Percentiles rank a stretch among this genome's conserved stretches.
phyloP scores from a whole-genome alignment of 768 basidiomycete genomes.

The Lanmaoa pseudosensibilis region DNA sequence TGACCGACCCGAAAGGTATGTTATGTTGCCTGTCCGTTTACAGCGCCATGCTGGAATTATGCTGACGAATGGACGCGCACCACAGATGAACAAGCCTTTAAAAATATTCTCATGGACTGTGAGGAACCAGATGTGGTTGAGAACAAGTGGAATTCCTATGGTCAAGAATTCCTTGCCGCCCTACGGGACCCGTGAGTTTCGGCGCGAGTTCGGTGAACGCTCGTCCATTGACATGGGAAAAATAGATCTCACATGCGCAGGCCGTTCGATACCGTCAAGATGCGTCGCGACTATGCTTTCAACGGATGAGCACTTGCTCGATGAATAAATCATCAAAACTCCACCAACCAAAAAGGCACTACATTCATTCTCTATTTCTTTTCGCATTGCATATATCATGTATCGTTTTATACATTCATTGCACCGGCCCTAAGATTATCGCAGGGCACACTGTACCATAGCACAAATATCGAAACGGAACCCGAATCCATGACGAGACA shows the following conservation, averaged over 20 bases:
- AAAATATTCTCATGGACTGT: slow-evolving; percentile 14
- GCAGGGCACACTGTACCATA: slow-evolving; percentile 9
- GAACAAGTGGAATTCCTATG: slow-evolving; percentile 23
- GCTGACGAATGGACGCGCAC: neutral
- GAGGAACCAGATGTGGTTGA: slow-evolving; percentile 14
- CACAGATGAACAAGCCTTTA: slow-evolving; percentile 18
- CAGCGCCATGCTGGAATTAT: neutral
- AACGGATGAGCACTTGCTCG: slow-evolving; percentile 16
- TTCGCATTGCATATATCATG: slow-evolving; percentile 8
- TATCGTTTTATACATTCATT: slow-evolving; percentile 8
- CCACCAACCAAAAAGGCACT: neutral
- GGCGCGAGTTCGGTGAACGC: neutral
- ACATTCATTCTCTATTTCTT: neutral
- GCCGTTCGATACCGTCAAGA: slow-evolving; percentile 22
- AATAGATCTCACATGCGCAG: slow-evolving; percentile 2
- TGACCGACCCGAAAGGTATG: slow-evolving; percentile 22
- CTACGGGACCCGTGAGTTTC: slow-evolving; percentile 19
- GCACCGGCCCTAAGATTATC: neutral
- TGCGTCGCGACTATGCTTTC: slow-evolving; percentile 37
- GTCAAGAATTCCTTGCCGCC: slow-evolving; percentile 19
- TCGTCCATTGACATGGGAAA: neutral
- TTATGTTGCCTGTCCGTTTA: neutral
- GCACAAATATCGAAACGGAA: slow-evolving; percentile 1
- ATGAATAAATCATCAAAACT: neutral
- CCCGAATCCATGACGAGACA: neutral